A percentile compares a stretch with the other conserved stretches of the same genome.
Conservation (phyloP, 441 rosid species). For the Populus hybrid region DNA sequence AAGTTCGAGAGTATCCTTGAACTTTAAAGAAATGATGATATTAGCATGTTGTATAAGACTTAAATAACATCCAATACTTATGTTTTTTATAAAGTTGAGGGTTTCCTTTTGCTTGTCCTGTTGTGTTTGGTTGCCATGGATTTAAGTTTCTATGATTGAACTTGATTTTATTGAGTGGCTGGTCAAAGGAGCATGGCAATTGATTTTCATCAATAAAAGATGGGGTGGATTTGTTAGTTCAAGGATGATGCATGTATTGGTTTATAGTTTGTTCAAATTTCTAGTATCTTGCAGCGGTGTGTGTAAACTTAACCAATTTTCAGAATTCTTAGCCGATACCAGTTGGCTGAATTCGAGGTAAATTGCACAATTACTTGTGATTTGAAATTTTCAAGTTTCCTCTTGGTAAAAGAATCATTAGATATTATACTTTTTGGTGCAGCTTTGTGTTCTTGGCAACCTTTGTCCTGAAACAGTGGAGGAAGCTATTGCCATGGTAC, state of each 20-base stretch:
- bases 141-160: neutral
- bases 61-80: neutral
- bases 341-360: constrained; percentile 93
- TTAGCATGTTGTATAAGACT: neutral
- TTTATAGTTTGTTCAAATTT: neutral
- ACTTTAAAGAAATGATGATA: neutral
- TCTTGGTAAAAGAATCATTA: neutral
- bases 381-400: constrained; percentile 2
- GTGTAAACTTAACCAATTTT: constrained; percentile 43
- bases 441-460: constrained; percentile 95
- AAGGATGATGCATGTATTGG: neutral
- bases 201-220: neutral
- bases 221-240: neutral
- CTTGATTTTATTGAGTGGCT: neutral
- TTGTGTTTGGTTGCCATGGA: neutral
- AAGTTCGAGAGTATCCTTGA: constrained; percentile 94
- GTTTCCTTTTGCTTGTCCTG: neutral
- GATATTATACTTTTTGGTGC: constrained; percentile 16
- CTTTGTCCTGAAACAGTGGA: constrained; percentile 94
- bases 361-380: neutral
- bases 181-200: neutral
- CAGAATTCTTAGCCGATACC: constrained; percentile 84
- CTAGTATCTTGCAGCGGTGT: neutral
- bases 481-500: constrained; percentile 95
- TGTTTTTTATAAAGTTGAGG: neutral